Conservation (phyloP, 116 monocot species). For the Dioscorea cayenensis region DNA sequence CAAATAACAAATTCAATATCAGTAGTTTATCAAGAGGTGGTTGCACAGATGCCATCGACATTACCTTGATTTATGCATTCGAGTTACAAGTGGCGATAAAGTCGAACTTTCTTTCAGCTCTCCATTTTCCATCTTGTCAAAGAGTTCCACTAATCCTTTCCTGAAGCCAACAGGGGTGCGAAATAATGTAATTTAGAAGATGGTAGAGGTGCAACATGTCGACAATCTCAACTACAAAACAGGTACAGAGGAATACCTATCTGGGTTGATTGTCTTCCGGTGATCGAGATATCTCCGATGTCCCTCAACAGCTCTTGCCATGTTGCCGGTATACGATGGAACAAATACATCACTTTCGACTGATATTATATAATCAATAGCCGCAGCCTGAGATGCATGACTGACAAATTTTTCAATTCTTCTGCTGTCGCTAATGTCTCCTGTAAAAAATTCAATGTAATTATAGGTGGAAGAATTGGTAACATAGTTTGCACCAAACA, state of each 20-base stretch:
- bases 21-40: no score
- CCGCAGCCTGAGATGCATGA: slow-evolving; percentile 82
- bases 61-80: slow-evolving; percentile 84
- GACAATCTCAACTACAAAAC: neutral
- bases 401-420: slow-evolving; percentile 54
- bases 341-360: slow-evolving; percentile 96
- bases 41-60: neutral
- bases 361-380: slow-evolving; percentile 88
- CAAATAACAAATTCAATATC: neutral
- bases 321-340: slow-evolving; percentile 84
- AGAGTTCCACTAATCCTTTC: slow-evolving; percentile 85
- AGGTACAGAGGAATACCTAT: slow-evolving; percentile 34
- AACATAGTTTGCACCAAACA: neutral
- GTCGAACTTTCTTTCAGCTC: slow-evolving; percentile 56
- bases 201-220: neutral
- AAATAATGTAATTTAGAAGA: neutral
- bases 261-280: slow-evolving; percentile 77
- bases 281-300: slow-evolving; percentile 92
- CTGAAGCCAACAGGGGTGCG: slow-evolving; percentile 18
- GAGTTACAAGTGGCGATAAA: slow-evolving; percentile 42
- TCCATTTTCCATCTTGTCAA: slow-evolving; percentile 75
- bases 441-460: slow-evolving; percentile 29
- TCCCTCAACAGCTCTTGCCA: slow-evolving; percentile 97
- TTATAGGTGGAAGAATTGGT: neutral
- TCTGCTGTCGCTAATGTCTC: slow-evolving; percentile 65